These are phyloP conservation scores for Oxyria digyna DNA, from an alignment of 148 eudicot genomes.

Conservation along the genomic window DNA sequence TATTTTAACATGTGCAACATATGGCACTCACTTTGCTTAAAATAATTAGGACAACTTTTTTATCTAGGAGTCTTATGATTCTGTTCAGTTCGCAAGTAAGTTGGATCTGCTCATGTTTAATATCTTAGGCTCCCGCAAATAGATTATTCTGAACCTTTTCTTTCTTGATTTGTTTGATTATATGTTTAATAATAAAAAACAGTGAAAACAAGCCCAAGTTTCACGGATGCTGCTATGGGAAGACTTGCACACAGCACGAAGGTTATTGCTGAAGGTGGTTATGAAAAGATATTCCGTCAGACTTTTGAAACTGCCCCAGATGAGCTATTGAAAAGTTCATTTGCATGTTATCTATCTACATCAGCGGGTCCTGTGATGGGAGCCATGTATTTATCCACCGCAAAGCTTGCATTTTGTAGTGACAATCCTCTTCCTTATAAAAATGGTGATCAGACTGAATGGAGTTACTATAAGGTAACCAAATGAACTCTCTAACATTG, in stretches of 20 bases:
- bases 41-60: background rate
- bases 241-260: conserved; percentile 92
- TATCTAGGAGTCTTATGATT: background rate
- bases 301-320: conserved; percentile 90
- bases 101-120: conserved; percentile 3
- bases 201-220: conserved; percentile 92
- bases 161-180: background rate
- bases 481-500: conserved; percentile 2
- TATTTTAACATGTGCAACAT: background rate
- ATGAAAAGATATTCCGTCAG: conserved; percentile 74
- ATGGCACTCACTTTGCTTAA: background rate
- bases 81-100: background rate
- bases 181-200: conserved; percentile 2
- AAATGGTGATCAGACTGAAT: conserved; percentile 59
- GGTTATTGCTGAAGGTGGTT: conserved; percentile 92
- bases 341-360: conserved; percentile 83
- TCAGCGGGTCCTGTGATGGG: conserved; percentile 99
- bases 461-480: conserved; percentile 93
- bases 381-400: conserved; percentile 64
- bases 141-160: background rate
- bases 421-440: conserved; percentile 88
- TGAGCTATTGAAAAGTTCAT: conserved; percentile 59
- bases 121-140: background rate
- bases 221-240: conserved; percentile 92
- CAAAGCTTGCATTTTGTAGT: conserved; percentile 89